Base-by-base conservation (phyloP, 2,329 filamentous ascomycete species). In the Exophiala viscosa region DNA sequence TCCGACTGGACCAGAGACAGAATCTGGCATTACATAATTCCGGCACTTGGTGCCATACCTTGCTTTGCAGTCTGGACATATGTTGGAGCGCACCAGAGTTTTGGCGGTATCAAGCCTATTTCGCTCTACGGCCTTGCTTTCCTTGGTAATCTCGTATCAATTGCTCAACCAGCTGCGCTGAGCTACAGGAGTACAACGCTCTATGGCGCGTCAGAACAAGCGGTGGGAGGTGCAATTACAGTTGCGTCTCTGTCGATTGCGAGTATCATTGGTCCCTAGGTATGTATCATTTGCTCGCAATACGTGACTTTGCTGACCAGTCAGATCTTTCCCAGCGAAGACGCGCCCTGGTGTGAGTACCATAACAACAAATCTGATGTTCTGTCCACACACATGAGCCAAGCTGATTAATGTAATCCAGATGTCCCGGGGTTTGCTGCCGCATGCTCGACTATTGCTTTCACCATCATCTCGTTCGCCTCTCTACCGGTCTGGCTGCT, bases 1-100 rank as follows among this genome's bases (percentile, higher is more conserved):
- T 57, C 52, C n/a, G 62, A 65, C 50, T 61, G 55, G 55, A 62
- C 60, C 5, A 43, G 55, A 17, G 60, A 64, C 39, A 38, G 62
- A 23, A 64, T 65, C 43, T 62, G 59, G 60, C 60, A 65, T 47
- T 64, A 59, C 41, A 45, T 62, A 6, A 33, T 62, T 13, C 60
- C 58, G 4, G 51, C 54, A 9, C 10, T 59, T 13, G 48, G 28
- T n/a, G 51, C 53, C n/a, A 58, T 63, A 31, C 63, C 63, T 10
- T 59, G 62, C 34, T 63, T 58, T 45, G 61, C 58, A 14, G 46
- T 62, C 20, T 64, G 60, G 60, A 62, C 60, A 28, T 55, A 64
- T 48, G 61, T 60, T 13, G 50, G 55, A 15, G 17, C 47, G 31
- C 52, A 59, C n/a, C 38, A 53, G 53, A 58, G 48, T 45, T 57